A percentile compares a stretch with the other conserved stretches of the same genome.
Evolutionary conservation across 768 basidiomycete species (phyloP).

Genomic region (Suillus paluster): DNA sequence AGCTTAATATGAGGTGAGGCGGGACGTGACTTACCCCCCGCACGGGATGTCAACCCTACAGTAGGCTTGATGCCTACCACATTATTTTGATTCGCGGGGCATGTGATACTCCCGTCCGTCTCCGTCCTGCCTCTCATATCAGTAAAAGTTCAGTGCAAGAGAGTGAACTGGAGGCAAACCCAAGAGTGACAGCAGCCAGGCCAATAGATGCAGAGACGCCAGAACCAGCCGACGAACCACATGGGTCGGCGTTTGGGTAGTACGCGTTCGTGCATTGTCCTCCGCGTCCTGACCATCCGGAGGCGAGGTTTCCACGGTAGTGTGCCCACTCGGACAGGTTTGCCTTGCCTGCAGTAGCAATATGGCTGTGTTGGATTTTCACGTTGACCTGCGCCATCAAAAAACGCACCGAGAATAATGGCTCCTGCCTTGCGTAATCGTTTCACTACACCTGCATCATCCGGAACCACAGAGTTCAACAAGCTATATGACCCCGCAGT

Average conservation of each 20-base stretch:
- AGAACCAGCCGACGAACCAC: constrained; percentile 65
- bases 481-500: constrained; percentile 45
- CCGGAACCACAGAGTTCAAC: constrained; percentile 36
- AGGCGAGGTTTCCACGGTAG: constrained; percentile 48
- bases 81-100: constrained; percentile 56
- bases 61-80: constrained; percentile 65
- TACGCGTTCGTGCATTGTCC: constrained; percentile 57
- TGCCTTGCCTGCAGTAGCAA: constrained; percentile 52
- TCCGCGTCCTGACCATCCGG: constrained; percentile 61
- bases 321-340: constrained; percentile 60
- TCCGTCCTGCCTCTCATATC: constrained; percentile 38
- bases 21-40: constrained; percentile 47
- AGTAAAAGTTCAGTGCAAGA: neutral
- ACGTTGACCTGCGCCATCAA: neutral
- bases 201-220: constrained; percentile 58
- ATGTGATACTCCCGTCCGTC: constrained; percentile 59
- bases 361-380: neutral
- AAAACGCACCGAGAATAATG: constrained; percentile 34
- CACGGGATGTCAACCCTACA: constrained; percentile 62
- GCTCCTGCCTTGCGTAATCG: constrained; percentile 37
- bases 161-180: constrained; percentile 18
- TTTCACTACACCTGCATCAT: constrained; percentile 40
- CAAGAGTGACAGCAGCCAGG: constrained; percentile 50
- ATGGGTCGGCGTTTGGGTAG: constrained; percentile 55
- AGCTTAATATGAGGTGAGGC: neutral